Evolutionary conservation across 2,329 filamentous ascomycete species (phyloP).

Genomic region (Fusarium sp.): DNA sequence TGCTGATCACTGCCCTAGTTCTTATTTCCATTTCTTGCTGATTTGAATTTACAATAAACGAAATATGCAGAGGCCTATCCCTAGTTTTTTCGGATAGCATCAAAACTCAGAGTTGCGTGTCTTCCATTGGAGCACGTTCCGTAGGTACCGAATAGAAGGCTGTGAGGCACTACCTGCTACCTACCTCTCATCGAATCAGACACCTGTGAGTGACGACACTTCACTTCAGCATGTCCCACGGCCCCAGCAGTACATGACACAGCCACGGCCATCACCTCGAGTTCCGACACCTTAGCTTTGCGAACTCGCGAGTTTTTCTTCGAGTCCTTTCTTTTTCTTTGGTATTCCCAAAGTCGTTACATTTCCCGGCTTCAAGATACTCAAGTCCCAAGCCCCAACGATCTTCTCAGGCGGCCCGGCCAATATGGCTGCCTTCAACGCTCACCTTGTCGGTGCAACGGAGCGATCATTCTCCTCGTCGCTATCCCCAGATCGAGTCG

Average conservation of each 20-base stretch:
- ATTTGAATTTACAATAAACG: not conserved
- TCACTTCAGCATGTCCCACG: slow-evolving; percentile 16
- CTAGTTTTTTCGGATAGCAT: not conserved
- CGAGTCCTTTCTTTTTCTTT: no score
- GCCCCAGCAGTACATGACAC: slow-evolving; percentile 13
- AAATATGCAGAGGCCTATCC: not conserved
- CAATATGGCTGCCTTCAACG: slow-evolving; percentile 43
- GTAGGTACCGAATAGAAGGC: not conserved
- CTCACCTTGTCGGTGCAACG: slow-evolving; percentile 36
- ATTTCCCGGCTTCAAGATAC: not conserved
- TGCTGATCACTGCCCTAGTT: slow-evolving; percentile 1
- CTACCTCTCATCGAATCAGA: slow-evolving; percentile 19
- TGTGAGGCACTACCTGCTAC: no score
- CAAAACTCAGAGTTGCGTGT: not conserved
- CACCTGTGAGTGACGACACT: slow-evolving; percentile 32
- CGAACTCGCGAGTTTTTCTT: not conserved
- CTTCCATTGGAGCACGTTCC: slow-evolving; percentile 3
- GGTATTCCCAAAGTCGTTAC: not conserved
- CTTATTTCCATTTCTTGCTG: not conserved
- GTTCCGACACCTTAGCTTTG: slow-evolving; percentile 8
- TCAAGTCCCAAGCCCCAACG: not conserved
- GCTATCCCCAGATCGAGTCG: slow-evolving; percentile 57
- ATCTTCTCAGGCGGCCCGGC: slow-evolving; percentile 22
- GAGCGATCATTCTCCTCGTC: slow-evolving; percentile 62
- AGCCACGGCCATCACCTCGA: slow-evolving; percentile 15